A percentile compares a stretch with the other conserved stretches of the same genome.
phyloP scores from a whole-genome alignment of 371 early-diverging fungal species.

The Saksenaea oblongispora region DNA sequence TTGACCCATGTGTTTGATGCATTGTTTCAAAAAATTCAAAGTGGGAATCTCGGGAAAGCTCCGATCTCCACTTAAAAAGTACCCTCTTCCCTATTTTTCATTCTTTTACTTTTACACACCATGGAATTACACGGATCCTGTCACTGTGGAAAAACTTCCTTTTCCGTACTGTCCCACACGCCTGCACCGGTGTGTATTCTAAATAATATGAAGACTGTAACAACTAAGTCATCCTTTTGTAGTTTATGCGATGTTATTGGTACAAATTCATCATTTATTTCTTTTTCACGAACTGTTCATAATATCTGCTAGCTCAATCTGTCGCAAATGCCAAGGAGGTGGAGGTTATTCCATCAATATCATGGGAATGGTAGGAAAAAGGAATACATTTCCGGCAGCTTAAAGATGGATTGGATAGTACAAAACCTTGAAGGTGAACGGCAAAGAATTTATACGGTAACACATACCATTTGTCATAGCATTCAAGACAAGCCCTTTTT shows the following conservation, averaged over 20 bases:
- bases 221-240: no score
- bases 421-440: slow-evolving; percentile 33
- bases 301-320: slow-evolving; percentile 37
- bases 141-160: no score
- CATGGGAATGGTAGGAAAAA: slow-evolving; percentile 38
- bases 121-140: slow-evolving; percentile 34
- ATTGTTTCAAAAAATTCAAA: no score
- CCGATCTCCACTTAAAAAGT: no score
- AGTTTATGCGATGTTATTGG: slow-evolving; percentile 46
- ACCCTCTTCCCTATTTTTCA: no score
- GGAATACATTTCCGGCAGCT: background rate
- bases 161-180: no score
- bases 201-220: no score
- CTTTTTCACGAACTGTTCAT: background rate
- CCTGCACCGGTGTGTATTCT: no score
- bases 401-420: slow-evolving; percentile 14
- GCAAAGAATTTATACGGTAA: slow-evolving; percentile 39
- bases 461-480: background rate
- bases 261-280: slow-evolving; percentile 10
- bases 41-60: no score
- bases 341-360: slow-evolving; percentile 47
- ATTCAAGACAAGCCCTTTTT: background rate
- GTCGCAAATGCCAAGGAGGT: slow-evolving; percentile 52
- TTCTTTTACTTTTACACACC: background rate
- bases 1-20: no score